These are phyloP conservation scores for Pinus albicaulis DNA, from an alignment of 75 land plant genomes.

Conservation along the genomic window DNA sequence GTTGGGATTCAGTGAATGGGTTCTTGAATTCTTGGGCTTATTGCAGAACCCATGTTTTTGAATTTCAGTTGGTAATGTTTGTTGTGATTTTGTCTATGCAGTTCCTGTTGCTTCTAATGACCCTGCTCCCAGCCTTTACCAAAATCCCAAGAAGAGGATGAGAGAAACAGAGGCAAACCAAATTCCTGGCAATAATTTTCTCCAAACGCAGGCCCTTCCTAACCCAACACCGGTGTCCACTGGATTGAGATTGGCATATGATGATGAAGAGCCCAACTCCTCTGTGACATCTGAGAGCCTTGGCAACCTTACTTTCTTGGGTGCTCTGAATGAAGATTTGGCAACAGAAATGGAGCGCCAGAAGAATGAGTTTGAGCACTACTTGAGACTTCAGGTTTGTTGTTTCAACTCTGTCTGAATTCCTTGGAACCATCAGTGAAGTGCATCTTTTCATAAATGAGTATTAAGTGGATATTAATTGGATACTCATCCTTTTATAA, in stretches of 20 bases:
- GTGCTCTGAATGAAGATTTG: constrained; percentile 38
- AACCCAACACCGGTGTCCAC: constrained; percentile 57
- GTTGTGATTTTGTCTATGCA: neutral
- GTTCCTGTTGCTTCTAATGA: constrained; percentile 8
- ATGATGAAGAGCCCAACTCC: constrained; percentile 57
- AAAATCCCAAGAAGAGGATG: constrained; percentile 5
- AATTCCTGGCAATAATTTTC: constrained; percentile 3
- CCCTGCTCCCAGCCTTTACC: neutral
- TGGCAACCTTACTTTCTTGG: constrained; percentile 16
- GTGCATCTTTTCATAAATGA: neutral
- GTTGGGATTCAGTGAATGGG: neutral
- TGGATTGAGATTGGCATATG: constrained; percentile 62
- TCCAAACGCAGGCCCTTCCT: constrained; percentile 3
- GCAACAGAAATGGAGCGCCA: constrained; percentile 50
- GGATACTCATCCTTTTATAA: neutral
- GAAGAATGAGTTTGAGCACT: constrained; percentile 50
- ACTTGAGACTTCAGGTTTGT: constrained; percentile 54
- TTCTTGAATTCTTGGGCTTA: neutral
- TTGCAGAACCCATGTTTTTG: neutral
- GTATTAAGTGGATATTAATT: too few species aligned
- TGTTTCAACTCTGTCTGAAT: neutral
- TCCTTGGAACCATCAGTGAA: neutral
- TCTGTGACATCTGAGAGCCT: constrained; percentile 43
- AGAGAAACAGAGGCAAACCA: neutral
- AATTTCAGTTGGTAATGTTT: neutral